Base-by-base conservation (phyloP, 768 basidiomycete species). In the Leccinum aurantiacum region DNA sequence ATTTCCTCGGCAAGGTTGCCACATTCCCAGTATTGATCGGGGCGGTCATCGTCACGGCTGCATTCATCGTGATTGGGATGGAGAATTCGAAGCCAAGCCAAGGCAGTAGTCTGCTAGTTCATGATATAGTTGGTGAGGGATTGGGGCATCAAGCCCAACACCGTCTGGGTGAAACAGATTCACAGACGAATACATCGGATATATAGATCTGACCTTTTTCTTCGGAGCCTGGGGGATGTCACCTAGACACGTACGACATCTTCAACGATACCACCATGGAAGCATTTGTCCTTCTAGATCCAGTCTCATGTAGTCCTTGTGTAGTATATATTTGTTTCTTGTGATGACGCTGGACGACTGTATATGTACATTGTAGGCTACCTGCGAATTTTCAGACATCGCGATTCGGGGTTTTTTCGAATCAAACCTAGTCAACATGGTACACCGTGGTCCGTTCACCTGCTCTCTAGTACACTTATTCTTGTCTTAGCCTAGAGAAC, bases 61-160 rank as follows among this genome's bases (percentile, higher is more conserved):
- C 86, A 62, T 97, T 97, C 68, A 78, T 89, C n/a, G 79, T 82
- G 37, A 82, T 93, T 57, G 93, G 91, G 8, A 59, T 84, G 41
- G 80, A 84, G 65, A 79, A 83, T 71, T 71, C 73, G 47, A 63
- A 80, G 74, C 75, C 78, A 7, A 79, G 75, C 64, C 82, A 76
- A 56, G 54, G 56, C 29, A 53, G 54, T 31, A 44, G 53, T 35
- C 27, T 62, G n/a, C 54, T 53, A n/a, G 49, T 22, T 41, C 57
- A 33, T 19, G 58, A 61, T 22, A 27, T 44, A 6, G 52, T 46
- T 11, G 58, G 50, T 13, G 62, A 67, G 17, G 50, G 27, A 14
- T 47, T 38, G 6, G 47, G 35, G 2, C 62, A 51, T 29, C 59
- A 38, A 47, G 47, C 55, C 17, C 59, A 53, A 19, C 56, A 38